Conservation (phyloP, 805 yeast species). For the Zygoascus ofunaensis region DNA sequence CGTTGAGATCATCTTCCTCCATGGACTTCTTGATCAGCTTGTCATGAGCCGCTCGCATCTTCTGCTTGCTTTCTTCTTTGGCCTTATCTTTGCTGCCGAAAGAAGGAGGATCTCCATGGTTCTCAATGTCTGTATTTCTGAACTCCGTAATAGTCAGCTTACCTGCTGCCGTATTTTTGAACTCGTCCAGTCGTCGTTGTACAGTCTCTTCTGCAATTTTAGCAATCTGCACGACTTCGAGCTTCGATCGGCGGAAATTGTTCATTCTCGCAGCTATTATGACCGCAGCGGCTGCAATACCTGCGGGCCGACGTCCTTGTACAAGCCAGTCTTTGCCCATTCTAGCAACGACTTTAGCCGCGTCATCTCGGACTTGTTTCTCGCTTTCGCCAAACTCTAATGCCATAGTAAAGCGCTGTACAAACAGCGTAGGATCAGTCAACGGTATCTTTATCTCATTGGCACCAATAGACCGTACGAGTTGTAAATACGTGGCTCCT, state of each 20-base stretch:
- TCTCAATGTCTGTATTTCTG: constrained; percentile 39
- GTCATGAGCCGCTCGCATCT: constrained; percentile 47
- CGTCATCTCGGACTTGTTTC: constrained; percentile 75
- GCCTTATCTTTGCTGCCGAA: constrained; percentile 26
- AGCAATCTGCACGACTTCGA: constrained; percentile 90
- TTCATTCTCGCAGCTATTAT: constrained; percentile 95
- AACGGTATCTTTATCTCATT: constrained; percentile 71
- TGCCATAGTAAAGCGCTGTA: constrained; percentile 87
- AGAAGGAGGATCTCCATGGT: constrained; percentile 73
- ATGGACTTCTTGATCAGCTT: constrained; percentile 16
- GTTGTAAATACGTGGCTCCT: constrained; percentile 90
- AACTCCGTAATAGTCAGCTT: constrained; percentile 64
- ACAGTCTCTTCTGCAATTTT: constrained; percentile 92
- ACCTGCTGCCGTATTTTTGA: constrained; percentile 68
- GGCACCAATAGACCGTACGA: constrained; percentile 61
- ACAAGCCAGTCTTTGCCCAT: constrained; percentile 95
- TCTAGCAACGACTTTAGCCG: constrained; percentile 73
- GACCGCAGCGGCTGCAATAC: constrained; percentile 95
- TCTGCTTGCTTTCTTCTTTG: constrained; percentile 24
- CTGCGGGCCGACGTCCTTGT: constrained; percentile 97
- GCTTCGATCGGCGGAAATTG: constrained; percentile 81
- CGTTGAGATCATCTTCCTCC: constrained; percentile 11
- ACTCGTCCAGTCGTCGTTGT: constrained; percentile 83
- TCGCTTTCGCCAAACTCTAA: constrained; percentile 61
- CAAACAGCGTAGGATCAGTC: constrained; percentile 89